A percentile compares a stretch with the other conserved stretches of the same genome.
phyloP scores from a whole-genome alignment of 257 asterid genomes.

The Solanum tarijense region DNA sequence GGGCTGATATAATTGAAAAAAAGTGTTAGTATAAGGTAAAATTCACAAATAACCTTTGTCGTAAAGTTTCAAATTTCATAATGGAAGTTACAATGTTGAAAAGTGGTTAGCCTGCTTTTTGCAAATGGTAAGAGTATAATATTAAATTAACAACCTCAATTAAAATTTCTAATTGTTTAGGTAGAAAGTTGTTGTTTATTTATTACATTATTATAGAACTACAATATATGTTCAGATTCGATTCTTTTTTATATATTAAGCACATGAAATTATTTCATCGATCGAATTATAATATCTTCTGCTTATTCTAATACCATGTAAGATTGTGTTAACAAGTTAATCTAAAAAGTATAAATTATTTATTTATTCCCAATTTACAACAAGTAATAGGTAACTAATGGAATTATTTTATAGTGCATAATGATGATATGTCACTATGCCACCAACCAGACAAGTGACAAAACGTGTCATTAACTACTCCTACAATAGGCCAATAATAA shows the following conservation, averaged over 20 bases:
- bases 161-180: not conserved
- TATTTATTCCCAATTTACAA: not conserved
- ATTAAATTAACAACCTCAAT: not conserved
- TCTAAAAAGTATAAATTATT: not conserved
- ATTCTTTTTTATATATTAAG: not conserved
- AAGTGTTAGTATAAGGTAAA: not conserved
- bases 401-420: not conserved
- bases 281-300: not conserved
- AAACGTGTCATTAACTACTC: not conserved
- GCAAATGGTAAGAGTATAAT: not conserved
- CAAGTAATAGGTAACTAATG: not conserved
- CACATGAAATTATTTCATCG: not conserved
- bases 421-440: not conserved
- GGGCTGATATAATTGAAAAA: constrained; percentile 34
- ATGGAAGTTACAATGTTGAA: no score
- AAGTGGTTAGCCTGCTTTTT: not conserved
- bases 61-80: not conserved
- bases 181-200: not conserved
- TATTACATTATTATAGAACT: not conserved
- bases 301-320: not conserved
- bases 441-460: not conserved
- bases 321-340: not conserved
- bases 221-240: no score
- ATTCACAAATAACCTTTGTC: not conserved
- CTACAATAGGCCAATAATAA: not conserved